Conservation (phyloP, 345 rosid species). For the Jatropha curcas region DNA sequence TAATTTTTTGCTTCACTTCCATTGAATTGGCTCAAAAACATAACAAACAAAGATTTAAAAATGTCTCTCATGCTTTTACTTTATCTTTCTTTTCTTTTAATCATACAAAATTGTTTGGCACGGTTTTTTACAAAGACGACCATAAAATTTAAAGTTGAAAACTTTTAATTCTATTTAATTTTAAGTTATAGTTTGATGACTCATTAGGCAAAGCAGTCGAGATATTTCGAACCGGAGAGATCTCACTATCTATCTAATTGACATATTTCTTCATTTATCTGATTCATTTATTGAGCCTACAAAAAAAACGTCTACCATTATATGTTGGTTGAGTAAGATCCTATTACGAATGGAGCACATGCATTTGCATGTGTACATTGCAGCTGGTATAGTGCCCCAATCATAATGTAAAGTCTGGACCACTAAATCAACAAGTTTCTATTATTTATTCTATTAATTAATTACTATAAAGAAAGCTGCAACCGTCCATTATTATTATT, state of each 20-base stretch:
- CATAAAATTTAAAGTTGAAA: too few relatives aligned
- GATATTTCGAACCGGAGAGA: too few relatives aligned
- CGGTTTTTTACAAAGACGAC: too few relatives aligned
- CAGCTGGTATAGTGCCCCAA: not conserved
- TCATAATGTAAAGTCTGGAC: not conserved
- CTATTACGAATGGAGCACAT: conserved; percentile 15
- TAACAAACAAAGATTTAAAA: too few relatives aligned
- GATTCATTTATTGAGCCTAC: not conserved
- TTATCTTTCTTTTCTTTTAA: too few relatives aligned
- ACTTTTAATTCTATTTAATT: too few relatives aligned
- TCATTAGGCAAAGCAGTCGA: too few relatives aligned
- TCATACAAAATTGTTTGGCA: not conserved
- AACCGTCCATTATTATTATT: not conserved
- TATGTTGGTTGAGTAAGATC: not conserved
- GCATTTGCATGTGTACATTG: not conserved
- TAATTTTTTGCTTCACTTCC: not conserved
- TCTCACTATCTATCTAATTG: too few relatives aligned
- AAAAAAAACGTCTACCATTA: not conserved
- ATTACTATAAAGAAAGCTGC: not conserved
- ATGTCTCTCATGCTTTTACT: not conserved
- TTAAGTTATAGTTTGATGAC: too few relatives aligned
- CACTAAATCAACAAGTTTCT: not conserved
- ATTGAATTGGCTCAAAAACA: not conserved
- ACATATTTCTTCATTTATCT: too few relatives aligned
- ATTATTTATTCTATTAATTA: not conserved